Evolutionary conservation across 441 rosid species (phyloP).

Genomic region (Rhodomyrtus psidioides): DNA sequence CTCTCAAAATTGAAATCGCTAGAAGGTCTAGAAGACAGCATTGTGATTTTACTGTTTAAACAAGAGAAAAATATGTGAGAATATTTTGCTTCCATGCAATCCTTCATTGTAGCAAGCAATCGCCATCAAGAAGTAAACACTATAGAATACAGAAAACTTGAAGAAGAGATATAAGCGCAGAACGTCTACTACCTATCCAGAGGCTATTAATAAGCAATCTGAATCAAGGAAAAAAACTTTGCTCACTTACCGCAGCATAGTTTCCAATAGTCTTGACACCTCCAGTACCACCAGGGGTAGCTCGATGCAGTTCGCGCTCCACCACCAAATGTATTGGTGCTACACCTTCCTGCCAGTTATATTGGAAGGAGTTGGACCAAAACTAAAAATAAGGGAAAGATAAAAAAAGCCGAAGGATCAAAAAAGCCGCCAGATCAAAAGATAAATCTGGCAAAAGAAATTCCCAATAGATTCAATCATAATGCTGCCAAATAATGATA

Average conservation of each 20-base stretch:
- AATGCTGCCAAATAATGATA: not conserved
- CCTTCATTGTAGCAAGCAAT: not conserved
- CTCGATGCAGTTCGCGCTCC: constrained; percentile 61
- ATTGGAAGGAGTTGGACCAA: not conserved
- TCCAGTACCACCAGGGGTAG: constrained; percentile 77
- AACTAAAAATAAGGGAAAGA: not conserved
- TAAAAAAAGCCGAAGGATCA: too few relatives aligned
- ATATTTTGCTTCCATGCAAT: not conserved
- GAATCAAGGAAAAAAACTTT: not conserved
- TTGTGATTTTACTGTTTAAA: not conserved
- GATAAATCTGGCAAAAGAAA: not conserved
- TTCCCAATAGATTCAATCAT: not conserved
- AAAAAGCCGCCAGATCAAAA: not conserved
- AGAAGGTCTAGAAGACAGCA: not conserved
- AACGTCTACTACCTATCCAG: not conserved
- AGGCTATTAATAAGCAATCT: not conserved
- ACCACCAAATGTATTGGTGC: constrained; percentile 53
- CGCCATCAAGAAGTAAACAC: not conserved
- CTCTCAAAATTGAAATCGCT: not conserved
- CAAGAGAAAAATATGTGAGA: not conserved
- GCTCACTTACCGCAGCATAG: constrained; percentile 56
- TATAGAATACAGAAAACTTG: not conserved
- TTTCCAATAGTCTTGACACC: constrained; percentile 72
- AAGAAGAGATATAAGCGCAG: not conserved
- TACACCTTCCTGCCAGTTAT: constrained; percentile 53